Percentiles rank a stretch among this genome's conserved stretches.
phyloP scores from a whole-genome alignment of 225 moss, liverwort and hornwort species.

The Marchantia polymorpha region DNA sequence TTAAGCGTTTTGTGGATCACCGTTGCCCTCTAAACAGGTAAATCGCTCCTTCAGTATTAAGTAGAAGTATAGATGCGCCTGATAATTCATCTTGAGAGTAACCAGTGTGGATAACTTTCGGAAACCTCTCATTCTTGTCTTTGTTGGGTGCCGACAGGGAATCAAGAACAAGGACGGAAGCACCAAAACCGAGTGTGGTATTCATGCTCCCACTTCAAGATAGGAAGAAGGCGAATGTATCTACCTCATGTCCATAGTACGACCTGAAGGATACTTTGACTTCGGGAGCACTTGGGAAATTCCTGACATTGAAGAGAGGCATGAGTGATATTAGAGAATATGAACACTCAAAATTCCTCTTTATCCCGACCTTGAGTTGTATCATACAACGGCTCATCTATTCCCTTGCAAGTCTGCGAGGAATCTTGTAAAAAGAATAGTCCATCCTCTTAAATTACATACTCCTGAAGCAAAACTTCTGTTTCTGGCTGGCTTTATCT shows the following conservation, averaged over 20 bases:
- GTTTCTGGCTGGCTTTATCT: too few species aligned
- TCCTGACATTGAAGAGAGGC: not conserved
- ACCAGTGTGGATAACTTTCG: not conserved
- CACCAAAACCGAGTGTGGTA: slow-evolving; percentile 91
- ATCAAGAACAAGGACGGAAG: slow-evolving; percentile 76
- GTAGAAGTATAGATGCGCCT: not conserved
- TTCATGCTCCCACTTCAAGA: slow-evolving; percentile 37
- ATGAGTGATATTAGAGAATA: not conserved
- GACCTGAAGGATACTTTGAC: not conserved
- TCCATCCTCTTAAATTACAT: not conserved
- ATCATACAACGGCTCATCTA: slow-evolving; percentile 3
- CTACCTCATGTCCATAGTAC: not conserved
- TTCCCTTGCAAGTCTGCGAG: not conserved
- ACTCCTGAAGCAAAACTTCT: not conserved
- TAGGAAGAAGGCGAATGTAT: not conserved
- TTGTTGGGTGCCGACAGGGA: slow-evolving; percentile 47
- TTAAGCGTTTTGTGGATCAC: too few species aligned
- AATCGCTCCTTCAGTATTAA: too few species aligned
- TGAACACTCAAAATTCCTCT: not conserved
- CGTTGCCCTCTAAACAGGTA: too few species aligned
- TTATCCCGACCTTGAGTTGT: not conserved
- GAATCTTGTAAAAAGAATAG: slow-evolving; percentile 9
- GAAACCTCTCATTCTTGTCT: not conserved
- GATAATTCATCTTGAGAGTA: not conserved
- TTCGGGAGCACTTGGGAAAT: not conserved